Percentiles rank a stretch among this genome's conserved stretches.
These are phyloP conservation scores for Daldinia bambusicola DNA, from an alignment of 495 filamentous ascomycete genomes.

Conservation along the genomic window DNA sequence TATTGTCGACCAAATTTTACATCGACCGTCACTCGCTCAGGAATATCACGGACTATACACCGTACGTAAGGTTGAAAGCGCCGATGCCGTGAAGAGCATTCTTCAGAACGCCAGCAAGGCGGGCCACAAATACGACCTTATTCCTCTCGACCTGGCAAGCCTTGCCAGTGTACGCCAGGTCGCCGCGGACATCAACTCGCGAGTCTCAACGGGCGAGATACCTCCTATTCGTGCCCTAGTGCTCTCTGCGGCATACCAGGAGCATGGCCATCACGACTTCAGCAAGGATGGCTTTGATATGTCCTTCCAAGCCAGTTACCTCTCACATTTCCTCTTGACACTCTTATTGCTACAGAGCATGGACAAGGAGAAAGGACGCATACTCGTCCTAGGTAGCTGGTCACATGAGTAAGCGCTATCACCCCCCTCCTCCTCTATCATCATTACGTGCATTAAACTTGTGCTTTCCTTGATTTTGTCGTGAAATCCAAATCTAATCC, in stretches of 20 bases:
- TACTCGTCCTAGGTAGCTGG: slow-evolving; percentile 58
- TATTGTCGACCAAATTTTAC: slow-evolving; percentile 59
- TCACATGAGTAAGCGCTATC: slow-evolving; percentile 51
- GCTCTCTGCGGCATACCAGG: slow-evolving; percentile 57
- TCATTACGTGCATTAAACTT: background rate
- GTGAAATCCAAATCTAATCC: background rate
- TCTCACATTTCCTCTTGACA: slow-evolving; percentile 57
- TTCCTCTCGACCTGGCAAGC: slow-evolving; percentile 55
- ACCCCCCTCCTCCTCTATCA: background rate
- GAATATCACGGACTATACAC: slow-evolving; percentile 54
- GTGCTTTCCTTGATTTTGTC: background rate
- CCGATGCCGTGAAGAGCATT: slow-evolving; percentile 36
- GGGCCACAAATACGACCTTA: slow-evolving; percentile 53
- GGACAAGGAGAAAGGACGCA: slow-evolving; percentile 54
- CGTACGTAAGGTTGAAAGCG: slow-evolving; percentile 54
- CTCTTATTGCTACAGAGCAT: slow-evolving; percentile 58
- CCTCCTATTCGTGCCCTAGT: slow-evolving; percentile 58
- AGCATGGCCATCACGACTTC: slow-evolving; percentile 47
- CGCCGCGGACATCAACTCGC: slow-evolving; percentile 50
- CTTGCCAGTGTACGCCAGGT: slow-evolving; percentile 54
- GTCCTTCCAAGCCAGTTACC: slow-evolving; percentile 59
- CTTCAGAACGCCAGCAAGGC: slow-evolving; percentile 47
- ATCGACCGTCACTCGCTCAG: slow-evolving; percentile 48
- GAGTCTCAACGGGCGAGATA: slow-evolving; percentile 51
- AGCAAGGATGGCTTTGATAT: slow-evolving; percentile 54